Base-by-base conservation (phyloP, 805 yeast genomes). In the Zygosaccharomyces kombuchaensis region DNA sequence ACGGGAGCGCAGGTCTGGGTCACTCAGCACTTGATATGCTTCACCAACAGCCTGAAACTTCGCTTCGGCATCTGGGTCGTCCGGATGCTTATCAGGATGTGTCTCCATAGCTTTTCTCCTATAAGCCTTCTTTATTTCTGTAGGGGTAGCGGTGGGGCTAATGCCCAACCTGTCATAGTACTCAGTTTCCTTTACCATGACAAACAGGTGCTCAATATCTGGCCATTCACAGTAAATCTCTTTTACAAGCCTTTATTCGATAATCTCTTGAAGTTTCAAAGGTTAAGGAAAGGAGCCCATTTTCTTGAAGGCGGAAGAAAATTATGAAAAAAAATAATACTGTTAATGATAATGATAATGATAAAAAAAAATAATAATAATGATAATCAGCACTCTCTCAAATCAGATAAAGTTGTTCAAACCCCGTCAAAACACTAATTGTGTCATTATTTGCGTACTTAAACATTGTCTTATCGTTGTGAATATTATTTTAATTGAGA, bases 31-130 rank as follows among this genome's bases (percentile, higher is more conserved):
- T 54, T 85, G 89, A 56, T 84, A 86, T 0, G 91, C 91, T 51
- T 72, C 74, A 44, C 78, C 74, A 19, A 76, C 72, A 46, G 78
- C 86, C 67, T 93, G 96, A 67, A 93, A 93, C 57, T 84, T 82
- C 41, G 77, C 79, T 10, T 91, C 88, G 12, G 99, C 99, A 9
- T 78, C 77, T 34, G 93, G 95, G 63, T 93, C 95, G 58, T 85
- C 82, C n/a, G 95, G 96, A 60, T 91, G 88, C 71, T 93, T 93
- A 65, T 93, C 99, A 1, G 99, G 99, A 65, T 91, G 99, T 41
- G 87, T 85, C 47, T 73, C 74, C 66, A 91, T 84, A 6, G 98
- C 98, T 65, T 81, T 81, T 63, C 85, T 86, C 51, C 99, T 76
- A 67, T 93, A 93, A 0, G 97, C 96, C 64, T 88, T 88, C 67